A percentile compares a stretch with the other conserved stretches of the same genome.
These are phyloP conservation scores for Xylaria sp. DNA, from an alignment of 2,329 filamentous ascomycete species.

Conservation along the genomic window DNA sequence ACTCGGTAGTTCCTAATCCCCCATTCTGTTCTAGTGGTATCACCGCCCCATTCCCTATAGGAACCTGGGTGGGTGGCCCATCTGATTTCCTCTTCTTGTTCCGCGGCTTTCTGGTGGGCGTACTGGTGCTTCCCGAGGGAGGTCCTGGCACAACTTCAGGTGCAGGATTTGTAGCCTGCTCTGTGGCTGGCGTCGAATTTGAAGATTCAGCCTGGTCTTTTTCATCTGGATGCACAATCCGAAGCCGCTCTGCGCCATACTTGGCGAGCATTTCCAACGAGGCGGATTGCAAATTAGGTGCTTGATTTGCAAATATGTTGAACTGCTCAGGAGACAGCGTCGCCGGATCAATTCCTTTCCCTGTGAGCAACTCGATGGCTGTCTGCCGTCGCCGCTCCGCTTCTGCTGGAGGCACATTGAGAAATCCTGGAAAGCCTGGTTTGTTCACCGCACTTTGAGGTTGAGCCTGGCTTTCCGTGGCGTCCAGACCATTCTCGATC, in stretches of 20 bases:
- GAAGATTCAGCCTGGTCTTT: conserved; percentile 47
- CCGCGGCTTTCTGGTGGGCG: conserved; percentile 46
- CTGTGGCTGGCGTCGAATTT: conserved; percentile 43
- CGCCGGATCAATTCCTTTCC: conserved; percentile 62
- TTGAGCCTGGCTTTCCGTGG: conserved; percentile 28
- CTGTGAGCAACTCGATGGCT: conserved; percentile 60
- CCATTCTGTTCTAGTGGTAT: conserved; percentile 44
- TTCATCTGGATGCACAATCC: conserved; percentile 66
- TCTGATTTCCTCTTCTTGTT: conserved; percentile 46
- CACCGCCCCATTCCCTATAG: conserved; percentile 46
- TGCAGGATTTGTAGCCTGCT: conserved; percentile 34
- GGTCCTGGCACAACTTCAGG: conserved; percentile 31
- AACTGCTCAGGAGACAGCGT: conserved; percentile 67
- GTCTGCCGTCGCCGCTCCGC: conserved; percentile 61
- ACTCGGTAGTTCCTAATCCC: conserved; percentile 46
- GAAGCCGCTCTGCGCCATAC: conserved; percentile 67
- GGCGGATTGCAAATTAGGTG: conserved; percentile 64
- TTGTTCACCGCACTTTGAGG: conserved; percentile 35
- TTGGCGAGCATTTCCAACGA: conserved; percentile 67
- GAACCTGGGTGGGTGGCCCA: conserved; percentile 32
- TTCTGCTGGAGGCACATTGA: conserved; percentile 59
- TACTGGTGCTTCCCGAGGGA: conserved; percentile 39
- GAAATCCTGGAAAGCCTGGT: conserved; percentile 49
- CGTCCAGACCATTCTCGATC: conserved; percentile 23
- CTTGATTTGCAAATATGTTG: conserved; percentile 69